Percentiles rank a stretch among this genome's conserved stretches.
Conservation (phyloP, 23 red algal genomes). For the Chondrus crispus region DNA sequence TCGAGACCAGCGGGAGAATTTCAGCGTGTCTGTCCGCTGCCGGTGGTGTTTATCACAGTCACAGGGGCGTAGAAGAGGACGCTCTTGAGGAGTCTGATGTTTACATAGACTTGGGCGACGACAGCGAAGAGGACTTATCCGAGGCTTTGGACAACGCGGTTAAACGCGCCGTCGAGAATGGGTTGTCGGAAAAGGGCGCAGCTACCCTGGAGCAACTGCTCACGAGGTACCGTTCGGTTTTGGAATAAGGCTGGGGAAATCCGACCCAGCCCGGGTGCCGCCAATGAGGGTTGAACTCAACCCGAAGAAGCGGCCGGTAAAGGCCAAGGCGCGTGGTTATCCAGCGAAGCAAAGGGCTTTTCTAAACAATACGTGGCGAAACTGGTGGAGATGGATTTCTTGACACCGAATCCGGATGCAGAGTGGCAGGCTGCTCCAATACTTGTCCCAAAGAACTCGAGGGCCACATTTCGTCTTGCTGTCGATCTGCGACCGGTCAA, state of each 20-base stretch:
- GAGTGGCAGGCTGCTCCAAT: background rate
- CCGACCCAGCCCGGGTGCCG: constrained; percentile 30
- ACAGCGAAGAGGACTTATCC: background rate
- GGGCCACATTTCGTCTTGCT: background rate
- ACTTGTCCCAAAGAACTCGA: background rate
- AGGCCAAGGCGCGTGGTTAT: background rate
- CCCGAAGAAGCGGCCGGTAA: constrained; percentile 26
- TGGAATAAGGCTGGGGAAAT: constrained; percentile 3
- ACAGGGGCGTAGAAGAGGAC: too few relatives aligned
- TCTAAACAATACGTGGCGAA: background rate
- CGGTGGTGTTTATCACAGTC: background rate
- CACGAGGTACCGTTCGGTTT: background rate
- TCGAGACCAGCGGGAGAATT: background rate
- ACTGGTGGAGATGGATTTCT: background rate
- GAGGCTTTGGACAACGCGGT: background rate
- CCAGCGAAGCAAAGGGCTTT: background rate
- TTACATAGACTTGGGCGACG: background rate
- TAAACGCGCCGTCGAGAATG: background rate
- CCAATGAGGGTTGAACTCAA: constrained; percentile 30
- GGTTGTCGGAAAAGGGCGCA: background rate
- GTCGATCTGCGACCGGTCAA: background rate
- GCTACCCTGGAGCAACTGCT: background rate
- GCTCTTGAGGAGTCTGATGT: background rate
- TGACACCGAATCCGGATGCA: background rate
- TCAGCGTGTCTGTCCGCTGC: background rate